Percentiles rank a stretch among this genome's conserved stretches.
These are phyloP conservation scores for Echites panduratus DNA, from an alignment of 257 asterid species.

Conservation along the genomic window DNA sequence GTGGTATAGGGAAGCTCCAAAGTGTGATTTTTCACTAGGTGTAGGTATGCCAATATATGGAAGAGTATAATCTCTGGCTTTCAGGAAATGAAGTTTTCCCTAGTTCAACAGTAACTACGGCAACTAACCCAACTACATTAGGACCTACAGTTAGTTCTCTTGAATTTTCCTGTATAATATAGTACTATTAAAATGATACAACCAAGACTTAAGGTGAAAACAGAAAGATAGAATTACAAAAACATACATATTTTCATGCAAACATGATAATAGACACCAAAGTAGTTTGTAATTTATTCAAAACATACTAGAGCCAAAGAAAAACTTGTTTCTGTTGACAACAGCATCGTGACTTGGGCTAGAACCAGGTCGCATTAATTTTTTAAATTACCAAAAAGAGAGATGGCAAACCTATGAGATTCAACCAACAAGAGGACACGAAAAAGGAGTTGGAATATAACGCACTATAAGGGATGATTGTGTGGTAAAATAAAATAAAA, in stretches of 20 bases:
- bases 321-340: background rate
- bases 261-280: background rate
- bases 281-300: background rate
- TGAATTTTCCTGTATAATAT: background rate
- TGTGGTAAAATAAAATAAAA: background rate
- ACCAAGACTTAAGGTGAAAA: background rate
- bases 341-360: background rate
- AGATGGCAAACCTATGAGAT: background rate
- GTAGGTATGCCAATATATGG: background rate
- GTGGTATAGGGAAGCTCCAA: background rate
- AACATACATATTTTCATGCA: background rate
- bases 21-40: background rate
- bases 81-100: background rate
- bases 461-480: background rate
- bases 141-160: background rate
- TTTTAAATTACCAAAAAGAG: background rate
- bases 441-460: background rate
- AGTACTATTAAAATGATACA: background rate
- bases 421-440: background rate
- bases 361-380: background rate
- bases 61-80: background rate
- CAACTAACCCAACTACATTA: background rate
- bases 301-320: background rate
- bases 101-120: background rate
- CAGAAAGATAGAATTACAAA: background rate